A percentile compares a stretch with the other conserved stretches of the same genome.
Conservation (phyloP, 441 rosid genomes). For the Pelargonium citronellum region DNA sequence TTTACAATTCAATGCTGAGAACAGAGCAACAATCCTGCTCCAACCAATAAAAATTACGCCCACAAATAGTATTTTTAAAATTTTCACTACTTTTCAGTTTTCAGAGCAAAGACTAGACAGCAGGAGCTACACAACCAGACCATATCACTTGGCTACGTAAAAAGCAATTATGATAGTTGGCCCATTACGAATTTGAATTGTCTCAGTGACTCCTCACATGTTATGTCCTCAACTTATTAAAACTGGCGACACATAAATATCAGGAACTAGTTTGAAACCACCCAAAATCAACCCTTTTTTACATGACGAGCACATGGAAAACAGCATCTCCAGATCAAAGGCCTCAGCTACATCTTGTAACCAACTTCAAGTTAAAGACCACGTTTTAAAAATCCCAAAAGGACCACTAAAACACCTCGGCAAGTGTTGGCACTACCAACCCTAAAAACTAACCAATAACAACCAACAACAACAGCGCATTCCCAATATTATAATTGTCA, state of each 20-base stretch:
- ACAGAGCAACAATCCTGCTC: slow-evolving; percentile 13
- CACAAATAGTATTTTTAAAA: background rate
- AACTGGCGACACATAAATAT: slow-evolving; percentile 8
- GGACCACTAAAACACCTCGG: background rate
- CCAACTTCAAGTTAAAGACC: background rate
- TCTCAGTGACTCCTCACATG: slow-evolving; percentile 10
- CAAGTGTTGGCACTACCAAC: background rate
- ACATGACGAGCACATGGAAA: background rate
- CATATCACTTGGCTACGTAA: background rate
- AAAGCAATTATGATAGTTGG: slow-evolving; percentile 17
- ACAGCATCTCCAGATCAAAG: background rate
- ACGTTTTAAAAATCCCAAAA: background rate
- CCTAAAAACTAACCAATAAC: background rate
- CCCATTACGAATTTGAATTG: slow-evolving; percentile 8
- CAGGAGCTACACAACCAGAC: background rate
- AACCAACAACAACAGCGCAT: background rate
- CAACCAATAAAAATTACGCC: background rate
- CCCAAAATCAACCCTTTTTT: background rate
- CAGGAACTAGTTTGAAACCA: background rate
- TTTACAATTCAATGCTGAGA: background rate
- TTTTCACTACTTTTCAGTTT: background rate
- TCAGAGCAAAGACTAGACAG: background rate
- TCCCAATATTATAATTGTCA: background rate
- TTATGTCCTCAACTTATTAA: slow-evolving; percentile 7
- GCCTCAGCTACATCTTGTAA: background rate